Evolutionary conservation across 1,139 yeast species (phyloP), one percentile per base, ranked within the genome.

Genomic region (Arxiozyma telluris): DNA sequence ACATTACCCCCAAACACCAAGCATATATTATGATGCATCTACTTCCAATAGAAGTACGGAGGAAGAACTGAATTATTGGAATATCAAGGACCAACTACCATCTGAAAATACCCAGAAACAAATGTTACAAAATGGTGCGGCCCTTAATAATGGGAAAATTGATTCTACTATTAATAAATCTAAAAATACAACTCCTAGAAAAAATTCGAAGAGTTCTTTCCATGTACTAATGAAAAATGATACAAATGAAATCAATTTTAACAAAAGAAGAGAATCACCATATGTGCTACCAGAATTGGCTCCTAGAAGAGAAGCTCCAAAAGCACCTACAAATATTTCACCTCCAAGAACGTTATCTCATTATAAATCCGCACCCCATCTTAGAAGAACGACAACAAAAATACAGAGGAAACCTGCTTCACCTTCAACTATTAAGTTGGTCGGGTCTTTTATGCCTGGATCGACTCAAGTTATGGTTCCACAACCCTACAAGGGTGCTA

Each of bases 231-330:
- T 91, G 42, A 81, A 83, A n/a, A 81, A 79, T 46, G 78, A 72
- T 27, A 74, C 78, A 18, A 73, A 80, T 34, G 94, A 86, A 64
- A 87, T 88, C 55, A 90, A 89, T 69, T 87, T 88, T 66, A 94
- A 88, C 63, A 84, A 87, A 62, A 75, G 91, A 53, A 73, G 96
- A 47, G 82, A 83, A 51, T 84, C 95, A 0, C 95, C 96, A 0
- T 85, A 80, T 62, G 82, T 62, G 0, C 66, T 61, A 62, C 59
- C 72, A 6, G 70, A 64, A 44, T 66, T 86, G 25, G 79, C 84
- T 15, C 91, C 94, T 0, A 77, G 76, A 56, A 72, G 94, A 61
- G 81, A 77, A 5, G 91, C 94, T 0, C 94, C 72, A 3, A 67
- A 62, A 48, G 68, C 94, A 2, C 93, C 91, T 0, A 86, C 87